phyloP scores from a whole-genome alignment of 257 asterid genomes.

The Nicotiana sylvestris region DNA sequence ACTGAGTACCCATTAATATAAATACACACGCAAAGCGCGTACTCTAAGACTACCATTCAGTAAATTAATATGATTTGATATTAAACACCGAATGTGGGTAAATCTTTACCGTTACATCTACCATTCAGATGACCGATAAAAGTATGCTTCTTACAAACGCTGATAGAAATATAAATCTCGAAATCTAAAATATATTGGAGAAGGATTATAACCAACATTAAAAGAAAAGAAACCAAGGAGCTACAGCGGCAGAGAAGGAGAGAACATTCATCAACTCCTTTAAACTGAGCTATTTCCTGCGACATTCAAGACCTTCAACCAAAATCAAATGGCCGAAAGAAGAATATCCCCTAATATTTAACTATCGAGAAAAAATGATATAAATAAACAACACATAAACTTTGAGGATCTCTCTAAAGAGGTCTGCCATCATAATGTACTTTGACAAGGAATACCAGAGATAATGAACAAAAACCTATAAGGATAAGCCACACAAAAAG shows the following conservation, averaged over 20 bases:
- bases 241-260: background rate
- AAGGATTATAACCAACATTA: background rate
- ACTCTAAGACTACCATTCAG: too few species aligned
- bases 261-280: background rate
- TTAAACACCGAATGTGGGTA: too few species aligned
- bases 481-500: constrained; percentile 39
- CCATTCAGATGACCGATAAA: background rate
- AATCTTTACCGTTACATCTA: too few species aligned
- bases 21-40: too few species aligned
- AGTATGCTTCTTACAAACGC: background rate
- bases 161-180: background rate
- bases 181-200: background rate
- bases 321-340: background rate
- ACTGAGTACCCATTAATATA: too few species aligned
- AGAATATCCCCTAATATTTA: background rate
- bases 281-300: constrained; percentile 7
- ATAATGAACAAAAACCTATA: constrained; percentile 52
- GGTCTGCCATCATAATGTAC: constrained; percentile 29
- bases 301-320: constrained; percentile 6
- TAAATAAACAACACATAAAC: constrained; percentile 18
- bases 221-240: background rate
- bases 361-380: constrained; percentile 3
- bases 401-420: constrained; percentile 25
- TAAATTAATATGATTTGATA: too few species aligned
- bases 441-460: constrained; percentile 28